These are phyloP conservation scores for Hygrocybe punicea DNA, from an alignment of 768 basidiomycete genomes.

Conservation along the genomic window DNA sequence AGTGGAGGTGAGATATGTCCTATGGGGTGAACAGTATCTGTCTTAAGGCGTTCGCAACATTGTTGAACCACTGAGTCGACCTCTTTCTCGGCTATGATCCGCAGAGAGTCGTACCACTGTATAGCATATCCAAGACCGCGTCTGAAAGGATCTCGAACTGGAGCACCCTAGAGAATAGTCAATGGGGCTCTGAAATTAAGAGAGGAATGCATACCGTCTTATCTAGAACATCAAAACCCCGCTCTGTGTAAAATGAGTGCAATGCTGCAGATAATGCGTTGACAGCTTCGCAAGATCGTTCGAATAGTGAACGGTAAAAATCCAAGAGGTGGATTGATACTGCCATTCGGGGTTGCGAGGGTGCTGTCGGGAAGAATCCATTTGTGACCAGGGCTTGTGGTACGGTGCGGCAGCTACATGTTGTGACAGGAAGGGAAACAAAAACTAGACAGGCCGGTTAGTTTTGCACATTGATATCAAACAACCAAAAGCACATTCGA, in stretches of 20 bases:
- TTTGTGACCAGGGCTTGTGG: constrained; percentile 24
- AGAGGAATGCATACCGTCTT: constrained; percentile 11
- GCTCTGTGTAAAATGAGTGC: constrained; percentile 26
- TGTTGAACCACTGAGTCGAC: constrained; percentile 8
- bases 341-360: constrained; percentile 21
- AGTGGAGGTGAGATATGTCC: neutral
- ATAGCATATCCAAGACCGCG: constrained; percentile 21
- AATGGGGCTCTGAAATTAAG: neutral
- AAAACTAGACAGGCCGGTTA: constrained; percentile 14
- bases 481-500: constrained; percentile 7
- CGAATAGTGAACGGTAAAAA: constrained; percentile 35
- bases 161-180: constrained; percentile 17
- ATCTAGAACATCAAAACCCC: constrained; percentile 21
- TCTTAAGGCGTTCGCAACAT: neutral
- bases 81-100: constrained; percentile 12
- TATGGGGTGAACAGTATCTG: too few relatives aligned
- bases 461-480: too few relatives aligned
- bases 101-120: constrained; percentile 29
- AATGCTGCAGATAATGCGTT: constrained; percentile 27
- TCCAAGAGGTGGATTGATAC: constrained; percentile 30
- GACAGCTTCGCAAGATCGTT: constrained; percentile 37
- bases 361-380: constrained; percentile 35
- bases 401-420: constrained; percentile 22
- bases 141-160: constrained; percentile 30
- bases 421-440: constrained; percentile 3